phyloP scores from a whole-genome alignment of 495 filamentous ascomycete genomes.

The Penicillium ochrochloron region DNA sequence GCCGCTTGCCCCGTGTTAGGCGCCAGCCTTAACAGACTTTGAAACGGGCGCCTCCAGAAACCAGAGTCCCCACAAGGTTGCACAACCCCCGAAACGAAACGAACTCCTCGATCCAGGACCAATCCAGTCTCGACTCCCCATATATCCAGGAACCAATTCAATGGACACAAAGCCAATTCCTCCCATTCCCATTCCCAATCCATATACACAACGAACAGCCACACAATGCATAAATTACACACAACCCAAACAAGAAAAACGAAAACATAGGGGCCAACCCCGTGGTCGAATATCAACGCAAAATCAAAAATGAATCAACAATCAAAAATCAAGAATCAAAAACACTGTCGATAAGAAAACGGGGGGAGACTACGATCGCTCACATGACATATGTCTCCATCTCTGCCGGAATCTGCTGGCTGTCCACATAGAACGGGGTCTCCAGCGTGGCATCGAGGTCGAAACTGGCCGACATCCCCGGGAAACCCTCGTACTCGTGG shows the following conservation, averaged over 20 bases:
- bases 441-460: constrained; percentile 37
- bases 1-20: not conserved
- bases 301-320: no score
- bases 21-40: not conserved
- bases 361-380: constrained; percentile 17
- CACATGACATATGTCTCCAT: constrained; percentile 45
- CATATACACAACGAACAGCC: not conserved
- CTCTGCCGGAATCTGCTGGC: constrained; percentile 36
- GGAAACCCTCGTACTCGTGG: constrained; percentile 36
- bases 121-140: not conserved
- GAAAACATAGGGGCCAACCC: not conserved
- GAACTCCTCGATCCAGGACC: not conserved
- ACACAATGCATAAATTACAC: constrained; percentile 3
- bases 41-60: not conserved
- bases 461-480: constrained; percentile 29
- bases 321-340: not conserved
- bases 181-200: not conserved
- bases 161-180: no score
- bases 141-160: not conserved
- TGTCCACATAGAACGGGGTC: constrained; percentile 44
- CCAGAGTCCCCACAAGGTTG: not conserved
- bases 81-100: not conserved
- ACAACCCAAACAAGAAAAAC: constrained; percentile 1
- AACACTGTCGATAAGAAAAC: constrained; percentile 17
- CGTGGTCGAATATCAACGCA: not conserved